These are phyloP conservation scores for Skeletonema marinoi DNA, from an alignment of 108 stramenopile genomes.

Conservation along the genomic window DNA sequence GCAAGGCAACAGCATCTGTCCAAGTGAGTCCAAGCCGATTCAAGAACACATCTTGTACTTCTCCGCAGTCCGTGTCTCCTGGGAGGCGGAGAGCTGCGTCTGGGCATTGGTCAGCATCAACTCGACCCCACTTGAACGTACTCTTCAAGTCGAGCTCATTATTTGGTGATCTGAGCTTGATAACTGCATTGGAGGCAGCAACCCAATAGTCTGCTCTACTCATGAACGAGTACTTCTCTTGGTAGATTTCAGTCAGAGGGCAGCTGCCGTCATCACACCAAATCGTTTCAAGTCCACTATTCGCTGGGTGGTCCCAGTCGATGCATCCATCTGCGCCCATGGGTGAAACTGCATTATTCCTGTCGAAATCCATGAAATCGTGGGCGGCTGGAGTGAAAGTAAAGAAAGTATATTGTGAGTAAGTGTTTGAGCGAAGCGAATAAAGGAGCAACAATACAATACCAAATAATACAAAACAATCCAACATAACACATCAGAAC, in stretches of 20 bases:
- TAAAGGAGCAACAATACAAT: no score
- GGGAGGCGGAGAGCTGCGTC: slow-evolving; percentile 22
- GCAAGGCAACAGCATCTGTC: slow-evolving; percentile 47
- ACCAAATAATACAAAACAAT: no score
- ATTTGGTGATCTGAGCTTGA: slow-evolving; percentile 9
- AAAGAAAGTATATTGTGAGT: no score
- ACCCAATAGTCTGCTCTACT: slow-evolving; percentile 36
- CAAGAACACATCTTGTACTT: slow-evolving; percentile 9
- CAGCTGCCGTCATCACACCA: slow-evolving; percentile 24
- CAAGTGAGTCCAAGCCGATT: slow-evolving; percentile 19
- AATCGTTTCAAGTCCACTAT: slow-evolving; percentile 18
- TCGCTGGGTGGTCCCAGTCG: slow-evolving; percentile 1
- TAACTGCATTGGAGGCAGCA: slow-evolving; percentile 24
- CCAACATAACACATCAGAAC: no score
- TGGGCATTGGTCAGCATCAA: not conserved
- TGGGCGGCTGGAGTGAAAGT: slow-evolving; percentile 13
- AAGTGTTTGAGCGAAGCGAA: no score
- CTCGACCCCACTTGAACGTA: no score
- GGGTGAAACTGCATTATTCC: not conserved
- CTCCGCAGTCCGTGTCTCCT: slow-evolving; percentile 4
- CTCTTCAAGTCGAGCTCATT: no score
- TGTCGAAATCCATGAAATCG: slow-evolving; percentile 38
- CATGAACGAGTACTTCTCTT: slow-evolving; percentile 11
- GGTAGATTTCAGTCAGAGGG: slow-evolving; percentile 9
- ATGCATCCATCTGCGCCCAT: not conserved